Evolutionary conservation across 306 rosid species (phyloP), one percentile per base, ranked within the genome.

Genomic region (Vigna trinervia): DNA sequence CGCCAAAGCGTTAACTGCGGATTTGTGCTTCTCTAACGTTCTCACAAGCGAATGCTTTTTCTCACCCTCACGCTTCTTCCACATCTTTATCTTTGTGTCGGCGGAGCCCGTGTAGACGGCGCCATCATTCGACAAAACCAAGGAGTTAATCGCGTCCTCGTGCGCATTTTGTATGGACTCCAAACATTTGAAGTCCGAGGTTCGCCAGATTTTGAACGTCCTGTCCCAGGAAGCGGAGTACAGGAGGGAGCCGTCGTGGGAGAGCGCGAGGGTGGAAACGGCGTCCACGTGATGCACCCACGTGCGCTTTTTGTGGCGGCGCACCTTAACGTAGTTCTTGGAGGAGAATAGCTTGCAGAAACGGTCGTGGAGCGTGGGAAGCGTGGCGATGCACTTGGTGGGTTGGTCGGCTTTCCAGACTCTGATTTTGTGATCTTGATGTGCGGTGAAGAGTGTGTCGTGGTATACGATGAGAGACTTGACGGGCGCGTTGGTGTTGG

Each of bases 211-310:
- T 51, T 92, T 92, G 87, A 92, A 90, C 0, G 90, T 72, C 19
- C 96, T 74, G 47, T 92, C 97, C 93, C 96, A 92, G 0, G 97
- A 92, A 12, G 88, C 93, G 0, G 96, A 90, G 88, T 88, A 92
- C 28, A 92, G 84, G 8, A 87, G 73, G 20, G 84, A 81, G 3
- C 80, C 78, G 23, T 88, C 93, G 3, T 15, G 12, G 0, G 97
- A 90, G 3, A 88, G 8, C 0, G 89, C 86, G 5, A 92, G 85
- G 1, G 88, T 87, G 0, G 97, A 92, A 10, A 92, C 90, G 0
- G 93, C 28, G 81, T 90, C 97, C 20, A 80, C 84, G 84, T 92
- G 96, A 50, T 92, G 88, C 10, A 90, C 93, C 96, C 96, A 92
- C 73, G 96, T 90, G 76, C 57, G 26, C 64, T 87, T 86, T 82